phyloP scores from a whole-genome alignment of 805 yeast species.

The Zygotorulaspora chibaensis region DNA sequence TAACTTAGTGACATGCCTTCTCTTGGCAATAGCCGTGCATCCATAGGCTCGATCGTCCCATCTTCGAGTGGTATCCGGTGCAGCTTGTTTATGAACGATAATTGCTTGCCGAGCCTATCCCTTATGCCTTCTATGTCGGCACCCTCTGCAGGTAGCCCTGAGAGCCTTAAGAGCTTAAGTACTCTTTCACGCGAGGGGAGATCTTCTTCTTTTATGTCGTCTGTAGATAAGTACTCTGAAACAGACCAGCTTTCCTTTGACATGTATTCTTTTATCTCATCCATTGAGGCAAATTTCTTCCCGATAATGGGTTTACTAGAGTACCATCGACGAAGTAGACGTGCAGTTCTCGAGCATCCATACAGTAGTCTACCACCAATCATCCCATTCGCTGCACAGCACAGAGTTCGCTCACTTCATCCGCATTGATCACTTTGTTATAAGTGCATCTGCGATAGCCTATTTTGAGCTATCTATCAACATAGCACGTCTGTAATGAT shows the following conservation, averaged over 20 bases:
- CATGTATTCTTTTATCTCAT: slow-evolving; percentile 27
- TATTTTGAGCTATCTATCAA: too few species aligned
- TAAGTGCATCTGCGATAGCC: background rate
- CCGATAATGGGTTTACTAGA: slow-evolving; percentile 14
- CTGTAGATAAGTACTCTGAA: slow-evolving; percentile 17
- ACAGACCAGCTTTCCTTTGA: slow-evolving; percentile 27
- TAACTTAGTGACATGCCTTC: slow-evolving; percentile 28
- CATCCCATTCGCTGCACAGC: background rate
- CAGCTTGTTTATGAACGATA: slow-evolving; percentile 47
- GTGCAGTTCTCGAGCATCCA: slow-evolving; percentile 2
- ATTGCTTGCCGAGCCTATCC: slow-evolving; percentile 42
- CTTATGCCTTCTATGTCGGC: slow-evolving; percentile 33
- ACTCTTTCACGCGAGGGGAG: slow-evolving; percentile 15
- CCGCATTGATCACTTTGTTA: slow-evolving; percentile 1
- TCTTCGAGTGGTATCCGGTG: slow-evolving; percentile 33
- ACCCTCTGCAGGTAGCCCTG: slow-evolving; percentile 42
- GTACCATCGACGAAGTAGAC: slow-evolving; percentile 2
- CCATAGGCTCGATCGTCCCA: slow-evolving; percentile 7
- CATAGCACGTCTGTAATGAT: background rate
- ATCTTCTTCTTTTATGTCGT: slow-evolving; percentile 11
- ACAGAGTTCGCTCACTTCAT: too few species aligned
- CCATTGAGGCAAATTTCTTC: slow-evolving; percentile 17
- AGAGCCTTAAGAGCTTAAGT: slow-evolving; percentile 40
- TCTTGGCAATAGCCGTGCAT: slow-evolving; percentile 33
- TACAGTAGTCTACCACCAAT: background rate